Conservation (phyloP, 192 early-diverging fungal species). For the Entomortierella lignicola region DNA sequence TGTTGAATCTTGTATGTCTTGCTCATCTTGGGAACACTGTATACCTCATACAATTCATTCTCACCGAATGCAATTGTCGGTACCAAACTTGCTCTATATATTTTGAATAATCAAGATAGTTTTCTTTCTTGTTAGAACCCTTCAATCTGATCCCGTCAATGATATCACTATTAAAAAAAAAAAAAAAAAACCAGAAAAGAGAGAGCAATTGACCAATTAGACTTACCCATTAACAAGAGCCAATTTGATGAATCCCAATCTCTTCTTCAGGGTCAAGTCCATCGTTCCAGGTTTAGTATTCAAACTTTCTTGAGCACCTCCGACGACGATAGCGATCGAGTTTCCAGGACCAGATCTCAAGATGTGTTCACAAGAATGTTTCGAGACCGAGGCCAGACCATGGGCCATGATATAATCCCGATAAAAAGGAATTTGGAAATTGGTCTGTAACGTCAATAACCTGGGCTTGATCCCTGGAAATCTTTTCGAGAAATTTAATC, state of each 20-base stretch:
- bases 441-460: constrained; percentile 81
- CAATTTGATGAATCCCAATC: constrained; percentile 89
- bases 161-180: background rate
- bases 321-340: constrained; percentile 86
- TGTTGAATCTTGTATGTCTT: constrained; percentile 72
- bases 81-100: constrained; percentile 74
- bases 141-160: background rate
- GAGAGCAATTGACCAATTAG: background rate
- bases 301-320: constrained; percentile 89
- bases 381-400: constrained; percentile 80
- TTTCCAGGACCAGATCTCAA: constrained; percentile 72
- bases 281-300: constrained; percentile 66
- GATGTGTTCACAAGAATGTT: constrained; percentile 76
- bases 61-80: constrained; percentile 94
- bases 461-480: constrained; percentile 85
- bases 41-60: constrained; percentile 86
- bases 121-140: too few relatives aligned
- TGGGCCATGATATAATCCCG: constrained; percentile 84
- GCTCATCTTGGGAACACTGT: constrained; percentile 73
- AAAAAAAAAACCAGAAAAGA: constrained; percentile 4
- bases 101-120: background rate
- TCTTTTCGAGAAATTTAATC: constrained; percentile 72
- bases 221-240: constrained; percentile 75
- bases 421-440: constrained; percentile 89
- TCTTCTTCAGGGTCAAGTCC: constrained; percentile 79